Evolutionary conservation across 331 rosid genomes (phyloP).

Genomic region (Pyrus hybrid): DNA sequence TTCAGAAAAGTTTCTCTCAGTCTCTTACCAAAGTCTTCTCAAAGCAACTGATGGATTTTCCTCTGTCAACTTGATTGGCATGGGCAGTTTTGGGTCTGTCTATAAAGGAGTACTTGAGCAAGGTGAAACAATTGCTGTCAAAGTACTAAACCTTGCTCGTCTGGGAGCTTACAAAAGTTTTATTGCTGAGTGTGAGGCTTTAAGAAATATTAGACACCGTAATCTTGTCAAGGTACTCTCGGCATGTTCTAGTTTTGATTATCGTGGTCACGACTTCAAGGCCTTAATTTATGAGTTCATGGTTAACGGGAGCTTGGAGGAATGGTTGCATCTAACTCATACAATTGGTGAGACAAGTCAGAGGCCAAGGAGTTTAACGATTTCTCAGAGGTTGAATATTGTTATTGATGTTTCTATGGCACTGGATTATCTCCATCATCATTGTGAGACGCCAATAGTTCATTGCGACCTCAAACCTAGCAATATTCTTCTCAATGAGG

Average conservation of each 20-base stretch:
- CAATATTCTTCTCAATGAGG: background rate
- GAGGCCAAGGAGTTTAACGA: background rate
- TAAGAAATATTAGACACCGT: no score
- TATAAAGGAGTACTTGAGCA: no score
- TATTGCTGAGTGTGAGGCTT: no score
- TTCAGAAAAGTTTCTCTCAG: background rate
- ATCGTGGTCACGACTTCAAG: no score
- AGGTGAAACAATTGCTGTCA: no score
- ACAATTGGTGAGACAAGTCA: background rate
- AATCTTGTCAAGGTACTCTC: no score
- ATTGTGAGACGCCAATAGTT: background rate
- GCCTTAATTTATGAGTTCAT: no score
- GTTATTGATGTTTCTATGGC: constrained; percentile 7
- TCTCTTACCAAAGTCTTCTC: background rate
- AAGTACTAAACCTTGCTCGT: no score
- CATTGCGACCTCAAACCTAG: constrained; percentile 5
- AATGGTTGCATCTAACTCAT: background rate
- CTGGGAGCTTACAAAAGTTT: no score
- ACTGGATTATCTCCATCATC: constrained; percentile 7
- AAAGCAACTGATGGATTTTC: constrained; percentile 14
- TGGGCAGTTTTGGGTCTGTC: background rate
- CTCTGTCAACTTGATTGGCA: background rate
- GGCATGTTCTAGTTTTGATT: no score
- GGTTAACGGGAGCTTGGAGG: background rate
- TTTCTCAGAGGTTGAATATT: background rate